These are phyloP conservation scores for Cornus florida DNA, from an alignment of 148 eudicot species.

Conservation along the genomic window DNA sequence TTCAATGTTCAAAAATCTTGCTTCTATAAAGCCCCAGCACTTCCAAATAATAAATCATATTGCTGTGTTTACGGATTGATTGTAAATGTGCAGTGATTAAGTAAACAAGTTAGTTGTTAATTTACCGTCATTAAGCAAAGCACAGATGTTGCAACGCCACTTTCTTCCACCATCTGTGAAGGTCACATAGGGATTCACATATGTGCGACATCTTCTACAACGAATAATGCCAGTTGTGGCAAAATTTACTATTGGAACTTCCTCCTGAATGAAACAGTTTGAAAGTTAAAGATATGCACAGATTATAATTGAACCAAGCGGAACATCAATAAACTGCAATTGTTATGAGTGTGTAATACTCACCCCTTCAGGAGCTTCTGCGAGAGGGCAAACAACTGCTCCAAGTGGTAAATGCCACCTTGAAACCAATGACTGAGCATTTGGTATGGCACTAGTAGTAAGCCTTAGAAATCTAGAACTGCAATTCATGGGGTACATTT, in stretches of 20 bases:
- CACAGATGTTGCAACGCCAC: conserved; percentile 96
- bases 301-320: conserved; percentile 15
- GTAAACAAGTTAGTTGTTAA: conserved; percentile 25
- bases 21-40: not conserved
- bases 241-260: conserved; percentile 89
- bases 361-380: conserved; percentile 95
- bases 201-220: conserved; percentile 97
- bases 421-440: conserved; percentile 85
- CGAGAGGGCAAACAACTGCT: conserved; percentile 96
- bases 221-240: conserved; percentile 86
- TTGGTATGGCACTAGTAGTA: conserved; percentile 82
- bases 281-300: conserved; percentile 12
- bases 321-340: conserved; percentile 6
- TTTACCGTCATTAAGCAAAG: conserved; percentile 93
- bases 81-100: conserved; percentile 73
- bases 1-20: not conserved
- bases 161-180: conserved; percentile 93
- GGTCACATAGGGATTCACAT: conserved; percentile 82
- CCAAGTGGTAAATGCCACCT: conserved; percentile 99
- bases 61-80: not conserved
- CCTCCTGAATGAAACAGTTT: conserved; percentile 60
- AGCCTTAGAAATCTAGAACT: conserved; percentile 68
- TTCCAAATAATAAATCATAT: not conserved
- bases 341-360: conserved; percentile 23
- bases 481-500: conserved; percentile 76